A percentile compares a stretch with the other conserved stretches of the same genome.
Conservation (phyloP, 345 rosid species). For the Boechera retrofracta region DNA sequence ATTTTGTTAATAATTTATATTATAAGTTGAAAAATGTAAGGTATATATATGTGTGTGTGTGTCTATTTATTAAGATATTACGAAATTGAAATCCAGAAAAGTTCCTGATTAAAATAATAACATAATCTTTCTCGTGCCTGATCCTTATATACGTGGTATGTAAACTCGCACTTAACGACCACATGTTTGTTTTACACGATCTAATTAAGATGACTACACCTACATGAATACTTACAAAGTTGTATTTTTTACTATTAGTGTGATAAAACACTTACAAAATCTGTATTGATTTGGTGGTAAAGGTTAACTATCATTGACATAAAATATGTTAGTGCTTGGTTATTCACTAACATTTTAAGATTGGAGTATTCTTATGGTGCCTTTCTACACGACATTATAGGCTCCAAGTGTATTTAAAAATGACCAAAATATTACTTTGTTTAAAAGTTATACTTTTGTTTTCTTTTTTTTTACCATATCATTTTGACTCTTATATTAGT, state of each 20-base stretch:
- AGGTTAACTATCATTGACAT: neutral
- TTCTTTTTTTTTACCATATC: neutral
- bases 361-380: conserved; percentile 11
- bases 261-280: neutral
- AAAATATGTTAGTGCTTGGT: conserved; percentile 23
- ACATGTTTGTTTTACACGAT: conserved; percentile 21
- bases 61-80: no score
- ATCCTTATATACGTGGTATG: conserved; percentile 27
- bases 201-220: conserved; percentile 9
- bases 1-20: no score
- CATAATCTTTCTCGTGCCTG: neutral
- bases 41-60: no score
- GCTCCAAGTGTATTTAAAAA: conserved; percentile 19
- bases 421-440: conserved; percentile 26
- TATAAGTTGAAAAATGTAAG: no score
- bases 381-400: conserved; percentile 30
- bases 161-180: conserved; percentile 28
- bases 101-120: neutral
- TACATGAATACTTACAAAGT: conserved; percentile 18
- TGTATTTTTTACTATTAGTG: neutral
- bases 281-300: conserved; percentile 10
- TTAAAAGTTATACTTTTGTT: conserved; percentile 9
- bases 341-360: conserved; percentile 12
- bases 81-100: no score
- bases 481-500: conserved; percentile 23